These are phyloP conservation scores for Trypanosoma caninum DNA, from an alignment of 208 protist species.

Conservation along the genomic window DNA sequence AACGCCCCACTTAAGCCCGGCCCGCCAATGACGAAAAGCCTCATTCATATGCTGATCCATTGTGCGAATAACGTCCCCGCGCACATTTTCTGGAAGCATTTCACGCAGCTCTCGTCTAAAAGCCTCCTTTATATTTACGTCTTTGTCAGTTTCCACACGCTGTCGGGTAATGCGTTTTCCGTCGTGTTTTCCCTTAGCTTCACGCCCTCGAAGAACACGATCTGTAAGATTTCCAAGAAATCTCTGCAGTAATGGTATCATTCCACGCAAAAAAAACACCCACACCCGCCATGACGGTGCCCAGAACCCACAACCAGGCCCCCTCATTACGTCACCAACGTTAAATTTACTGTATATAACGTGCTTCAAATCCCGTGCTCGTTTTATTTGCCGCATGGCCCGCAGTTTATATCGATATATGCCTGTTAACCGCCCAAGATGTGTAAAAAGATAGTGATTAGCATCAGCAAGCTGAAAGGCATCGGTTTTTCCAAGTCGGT, in stretches of 20 bases:
- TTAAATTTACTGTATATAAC: constrained; percentile 99
- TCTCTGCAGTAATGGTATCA: constrained; percentile 99
- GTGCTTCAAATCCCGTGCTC: constrained; percentile 99
- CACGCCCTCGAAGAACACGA: constrained; percentile 98
- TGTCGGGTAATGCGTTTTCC: constrained; percentile 99
- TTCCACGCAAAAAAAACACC: constrained; percentile 99
- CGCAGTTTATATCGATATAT: constrained; percentile 99
- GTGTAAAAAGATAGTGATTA: constrained; percentile 99
- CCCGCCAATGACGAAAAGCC: constrained; percentile 99
- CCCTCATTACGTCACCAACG: constrained; percentile 98
- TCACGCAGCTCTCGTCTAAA: constrained; percentile 99
- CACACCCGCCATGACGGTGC: constrained; percentile 99
- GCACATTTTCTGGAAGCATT: constrained; percentile 99
- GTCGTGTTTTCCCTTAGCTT: constrained; percentile 92
- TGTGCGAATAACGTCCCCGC: constrained; percentile 94
- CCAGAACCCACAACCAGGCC: constrained; percentile 99
- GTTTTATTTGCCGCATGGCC: constrained; percentile 99
- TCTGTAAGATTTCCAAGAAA: constrained; percentile 99
- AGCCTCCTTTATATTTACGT: constrained; percentile 99
- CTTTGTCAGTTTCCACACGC: constrained; percentile 99
- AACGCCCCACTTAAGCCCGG: constrained; percentile 99
- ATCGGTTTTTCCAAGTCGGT: constrained; percentile 98
- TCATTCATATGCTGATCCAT: constrained; percentile 99
- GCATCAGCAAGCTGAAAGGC: constrained; percentile 99
- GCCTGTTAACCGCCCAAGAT: constrained; percentile 99